phyloP scores from a whole-genome alignment of 2,329 filamentous ascomycete species.

The Penicillium fuscoglaucum region DNA sequence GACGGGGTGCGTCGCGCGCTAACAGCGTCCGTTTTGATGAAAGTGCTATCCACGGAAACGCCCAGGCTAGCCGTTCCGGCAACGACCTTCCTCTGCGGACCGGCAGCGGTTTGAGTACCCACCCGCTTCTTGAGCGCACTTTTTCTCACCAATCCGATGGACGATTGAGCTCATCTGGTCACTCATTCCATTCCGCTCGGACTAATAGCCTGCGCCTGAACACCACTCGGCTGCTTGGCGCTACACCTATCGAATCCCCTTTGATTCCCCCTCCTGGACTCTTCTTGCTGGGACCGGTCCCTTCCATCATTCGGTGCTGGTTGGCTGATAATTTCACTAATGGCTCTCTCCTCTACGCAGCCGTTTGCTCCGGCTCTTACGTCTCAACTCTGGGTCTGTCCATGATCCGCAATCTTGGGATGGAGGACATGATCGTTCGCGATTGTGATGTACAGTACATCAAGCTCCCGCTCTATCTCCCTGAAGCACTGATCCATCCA shows the following conservation, averaged over 20 bases:
- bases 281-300: constrained; percentile 82
- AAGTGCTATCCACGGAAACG: constrained; percentile 86
- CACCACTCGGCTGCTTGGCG: constrained; percentile 61
- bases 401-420: constrained; percentile 71
- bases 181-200: constrained; percentile 72
- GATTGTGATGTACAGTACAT: constrained; percentile 68
- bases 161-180: constrained; percentile 87
- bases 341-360: constrained; percentile 83
- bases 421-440: constrained; percentile 66
- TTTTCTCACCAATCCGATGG: constrained; percentile 96
- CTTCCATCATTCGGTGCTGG: constrained; percentile 95
- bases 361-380: constrained; percentile 88
- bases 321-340: constrained; percentile 88
- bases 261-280: constrained; percentile 79
- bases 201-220: constrained; percentile 88
- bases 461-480: constrained; percentile 80
- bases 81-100: constrained; percentile 79
- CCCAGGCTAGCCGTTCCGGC: constrained; percentile 77
- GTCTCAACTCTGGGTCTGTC: constrained; percentile 77
- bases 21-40: constrained; percentile 98
- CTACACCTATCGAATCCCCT: constrained; percentile 67
- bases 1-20: constrained; percentile 84
- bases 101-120: constrained; percentile 73
- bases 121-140: constrained; percentile 83
- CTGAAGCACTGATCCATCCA: constrained; percentile 78